A percentile compares a stretch with the other conserved stretches of the same genome.
Evolutionary conservation across 768 basidiomycete species (phyloP).

Genomic region (Podaxis carcinomalis): DNA sequence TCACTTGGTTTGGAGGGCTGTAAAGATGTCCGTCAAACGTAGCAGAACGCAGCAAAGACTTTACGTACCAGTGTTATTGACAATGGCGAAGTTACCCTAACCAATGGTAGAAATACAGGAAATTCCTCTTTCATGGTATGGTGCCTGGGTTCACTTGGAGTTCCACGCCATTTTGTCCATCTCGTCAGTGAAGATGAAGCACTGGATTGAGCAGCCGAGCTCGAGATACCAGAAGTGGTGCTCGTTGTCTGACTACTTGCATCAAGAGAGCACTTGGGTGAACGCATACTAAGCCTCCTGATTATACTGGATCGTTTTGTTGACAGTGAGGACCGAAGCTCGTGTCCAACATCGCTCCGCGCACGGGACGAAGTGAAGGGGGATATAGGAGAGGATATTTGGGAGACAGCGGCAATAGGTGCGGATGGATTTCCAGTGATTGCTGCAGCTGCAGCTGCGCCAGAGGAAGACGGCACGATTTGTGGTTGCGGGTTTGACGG

Average conservation of each 20-base stretch:
- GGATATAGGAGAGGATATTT: conserved; percentile 1
- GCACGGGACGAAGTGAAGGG: neutral
- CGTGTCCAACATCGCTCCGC: conserved; percentile 9
- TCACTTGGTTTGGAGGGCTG: neutral
- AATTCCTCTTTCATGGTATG: neutral
- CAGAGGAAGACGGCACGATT: conserved; percentile 9
- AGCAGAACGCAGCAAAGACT: neutral
- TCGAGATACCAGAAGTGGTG: neutral
- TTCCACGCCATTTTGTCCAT: conserved; percentile 6
- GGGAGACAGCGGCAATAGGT: neutral
- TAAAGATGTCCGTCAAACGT: neutral
- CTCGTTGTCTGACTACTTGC: neutral
- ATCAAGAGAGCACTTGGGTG: neutral
- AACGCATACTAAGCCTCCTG: conserved; percentile 10
- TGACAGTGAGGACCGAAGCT: neutral
- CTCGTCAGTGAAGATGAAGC: neutral
- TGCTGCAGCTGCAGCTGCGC: conserved; percentile 9
- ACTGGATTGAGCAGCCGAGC: neutral
- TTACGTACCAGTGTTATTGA: conserved; percentile 1
- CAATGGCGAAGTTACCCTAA: conserved; percentile 9
- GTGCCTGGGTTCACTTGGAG: neutral
- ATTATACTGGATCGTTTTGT: conserved; percentile 6
- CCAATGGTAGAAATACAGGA: conserved; percentile 4
- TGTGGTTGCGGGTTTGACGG: conserved; percentile 6
- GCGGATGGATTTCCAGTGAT: neutral